A percentile compares a stretch with the other conserved stretches of the same genome.
phyloP scores from a whole-genome alignment of 345 rosid genomes.

The Raphanus sativus region DNA sequence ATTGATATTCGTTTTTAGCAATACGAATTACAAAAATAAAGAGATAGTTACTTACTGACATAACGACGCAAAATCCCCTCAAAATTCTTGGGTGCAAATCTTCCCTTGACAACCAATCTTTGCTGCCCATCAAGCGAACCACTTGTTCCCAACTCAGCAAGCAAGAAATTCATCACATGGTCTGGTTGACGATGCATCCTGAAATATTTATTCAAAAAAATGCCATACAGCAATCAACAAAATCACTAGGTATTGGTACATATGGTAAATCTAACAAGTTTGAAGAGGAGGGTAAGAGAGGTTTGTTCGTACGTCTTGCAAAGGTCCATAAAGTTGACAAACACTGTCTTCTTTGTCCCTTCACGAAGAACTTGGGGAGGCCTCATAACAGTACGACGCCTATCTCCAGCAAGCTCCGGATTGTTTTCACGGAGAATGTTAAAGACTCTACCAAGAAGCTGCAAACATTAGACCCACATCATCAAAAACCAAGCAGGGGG shows the following conservation, averaged over 20 bases:
- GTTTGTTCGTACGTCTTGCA: constrained; percentile 66
- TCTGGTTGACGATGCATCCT: constrained; percentile 90
- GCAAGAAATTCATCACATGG: constrained; percentile 77
- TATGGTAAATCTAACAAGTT: not conserved
- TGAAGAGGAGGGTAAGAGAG: not conserved
- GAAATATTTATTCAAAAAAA: not conserved
- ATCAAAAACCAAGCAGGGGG: not conserved
- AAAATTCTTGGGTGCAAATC: constrained; percentile 76
- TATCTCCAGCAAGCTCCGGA: constrained; percentile 81
- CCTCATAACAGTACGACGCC: constrained; percentile 88
- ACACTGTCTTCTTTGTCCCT: constrained; percentile 91
- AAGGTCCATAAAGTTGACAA: constrained; percentile 89
- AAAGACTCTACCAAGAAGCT: constrained; percentile 79
- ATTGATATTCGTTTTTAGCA: not conserved
- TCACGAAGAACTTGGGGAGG: constrained; percentile 93
- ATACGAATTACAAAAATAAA: not conserved
- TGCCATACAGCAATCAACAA: not conserved
- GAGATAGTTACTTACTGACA: constrained; percentile 54
- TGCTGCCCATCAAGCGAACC: constrained; percentile 87
- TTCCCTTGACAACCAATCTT: constrained; percentile 76
- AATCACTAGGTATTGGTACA: not conserved
- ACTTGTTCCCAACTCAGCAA: constrained; percentile 77
- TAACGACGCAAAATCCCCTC: constrained; percentile 66
- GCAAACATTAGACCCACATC: constrained; percentile 21
- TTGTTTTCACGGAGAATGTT: constrained; percentile 79